Base-by-base conservation (phyloP, 805 yeast genomes). In the Spathaspora sp. region DNA sequence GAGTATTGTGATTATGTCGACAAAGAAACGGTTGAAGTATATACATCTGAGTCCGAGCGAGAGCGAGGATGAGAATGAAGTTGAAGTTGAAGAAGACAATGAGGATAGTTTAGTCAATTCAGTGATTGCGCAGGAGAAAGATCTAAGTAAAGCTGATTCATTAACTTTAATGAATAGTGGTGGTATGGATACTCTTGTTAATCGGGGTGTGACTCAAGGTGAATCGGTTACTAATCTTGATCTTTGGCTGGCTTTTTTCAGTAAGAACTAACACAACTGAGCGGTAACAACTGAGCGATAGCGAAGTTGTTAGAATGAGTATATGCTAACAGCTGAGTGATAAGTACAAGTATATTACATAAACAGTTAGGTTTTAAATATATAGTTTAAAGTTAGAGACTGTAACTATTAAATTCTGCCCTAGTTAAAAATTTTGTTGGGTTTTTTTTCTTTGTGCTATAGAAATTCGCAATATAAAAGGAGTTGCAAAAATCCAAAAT, bases 1-100 rank as follows among this genome's bases (percentile, higher is more conserved):
- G 63, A 86, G 89, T 44, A 88, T 94, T 45, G 80, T 89, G 32
- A 68, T 81, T n/a, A 65, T 87, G 49, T 79, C 90, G 0, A 82
- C 91, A 0, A 76, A 80, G 53, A 83, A 81, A 57, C 70, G 94
- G 46, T 57, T 85, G 12, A 73, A 72, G 52, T 74, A 73, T 56
- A 60, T 69, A 4, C 26, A 40, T 14, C 23, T 9, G 7, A 44
- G 46, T 12, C 17, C 20, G 17, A 44, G 35, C 20, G 50, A 29
- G n/a, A 42, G 42, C 16, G 43, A 49, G 40, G 52, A 46, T 16
- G 31, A 29, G 32, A 11, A 11, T 10, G 32, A 29, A 29, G 32
- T 17, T 11, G 40, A 35, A 14, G 11, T 3, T 35, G 40, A n/a
- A 3, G 40, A 35, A n/a, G 14, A 35, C 14, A 16, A 35, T 3